Evolutionary conservation across 768 basidiomycete genomes (phyloP).

Genomic region (Kwoniella sp.): DNA sequence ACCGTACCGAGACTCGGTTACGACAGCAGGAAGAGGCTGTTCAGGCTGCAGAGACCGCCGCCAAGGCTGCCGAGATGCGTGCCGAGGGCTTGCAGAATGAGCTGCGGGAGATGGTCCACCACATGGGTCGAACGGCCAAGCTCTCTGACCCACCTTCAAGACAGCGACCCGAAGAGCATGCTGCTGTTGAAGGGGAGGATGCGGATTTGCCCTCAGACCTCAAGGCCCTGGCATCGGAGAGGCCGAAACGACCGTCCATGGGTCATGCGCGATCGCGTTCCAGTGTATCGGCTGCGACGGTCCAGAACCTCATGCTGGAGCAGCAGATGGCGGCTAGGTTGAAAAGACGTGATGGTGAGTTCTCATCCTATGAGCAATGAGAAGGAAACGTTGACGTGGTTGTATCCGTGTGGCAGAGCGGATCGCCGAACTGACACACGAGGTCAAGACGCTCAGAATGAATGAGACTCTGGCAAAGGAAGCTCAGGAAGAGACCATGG

Average conservation of each 20-base stretch:
- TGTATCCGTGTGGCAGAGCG: not conserved
- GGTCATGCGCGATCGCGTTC: slow-evolving; percentile 14
- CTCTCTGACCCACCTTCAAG: slow-evolving; percentile 9
- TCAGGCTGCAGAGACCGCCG: not conserved
- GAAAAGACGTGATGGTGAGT: slow-evolving; percentile 14
- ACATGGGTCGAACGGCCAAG: slow-evolving; percentile 9
- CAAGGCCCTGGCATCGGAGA: not conserved
- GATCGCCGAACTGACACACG: slow-evolving; percentile 7
- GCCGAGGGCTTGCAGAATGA: slow-evolving; percentile 15
- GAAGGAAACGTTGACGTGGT: not conserved
- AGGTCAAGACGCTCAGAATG: slow-evolving; percentile 5
- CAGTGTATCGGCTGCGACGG: not conserved
- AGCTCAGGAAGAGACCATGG: slow-evolving; percentile 17
- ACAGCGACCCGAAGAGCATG: not conserved
- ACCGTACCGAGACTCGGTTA: too few relatives aligned
- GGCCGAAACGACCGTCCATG: slow-evolving; percentile 6
- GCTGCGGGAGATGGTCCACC: slow-evolving; percentile 9
- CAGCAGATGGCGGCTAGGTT: slow-evolving; percentile 11
- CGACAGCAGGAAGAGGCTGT: not conserved
- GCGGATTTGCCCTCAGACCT: slow-evolving; percentile 11
- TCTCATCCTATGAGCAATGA: not conserved
- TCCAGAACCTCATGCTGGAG: slow-evolving; percentile 11
- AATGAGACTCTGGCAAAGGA: slow-evolving; percentile 11
- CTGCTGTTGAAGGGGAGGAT: too few relatives aligned
- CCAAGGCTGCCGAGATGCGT: not conserved